Evolutionary conservation across 352 stramenopile genomes (phyloP).

Genomic region (Phytophthora kernoviae): DNA sequence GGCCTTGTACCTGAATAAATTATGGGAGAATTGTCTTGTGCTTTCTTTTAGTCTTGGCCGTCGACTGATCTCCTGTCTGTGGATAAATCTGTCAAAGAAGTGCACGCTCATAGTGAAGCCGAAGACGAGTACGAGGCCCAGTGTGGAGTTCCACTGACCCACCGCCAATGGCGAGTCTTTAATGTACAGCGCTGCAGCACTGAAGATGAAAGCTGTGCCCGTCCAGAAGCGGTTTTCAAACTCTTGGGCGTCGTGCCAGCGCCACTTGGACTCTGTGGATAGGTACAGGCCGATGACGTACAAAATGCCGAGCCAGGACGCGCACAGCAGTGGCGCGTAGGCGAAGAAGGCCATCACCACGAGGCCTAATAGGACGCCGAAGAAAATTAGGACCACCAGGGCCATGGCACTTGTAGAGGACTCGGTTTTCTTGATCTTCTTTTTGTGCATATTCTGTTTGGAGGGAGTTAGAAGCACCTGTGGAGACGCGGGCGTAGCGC

Average conservation of each 20-base stretch:
- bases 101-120: constrained; percentile 80
- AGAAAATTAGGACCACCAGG: constrained; percentile 74
- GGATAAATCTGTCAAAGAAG: constrained; percentile 84
- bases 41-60: constrained; percentile 59
- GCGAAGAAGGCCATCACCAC: constrained; percentile 85
- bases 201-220: constrained; percentile 93
- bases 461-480: constrained; percentile 8
- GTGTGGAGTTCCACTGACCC: constrained; percentile 67
- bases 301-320: constrained; percentile 79
- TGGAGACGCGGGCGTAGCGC: constrained; percentile 16
- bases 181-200: constrained; percentile 92
- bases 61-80: constrained; percentile 74
- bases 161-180: constrained; percentile 92
- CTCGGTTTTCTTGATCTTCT: constrained; percentile 34
- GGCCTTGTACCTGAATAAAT: constrained; percentile 85
- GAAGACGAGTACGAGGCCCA: constrained; percentile 81
- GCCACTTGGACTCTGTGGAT: constrained; percentile 84
- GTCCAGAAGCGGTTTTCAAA: constrained; percentile 99
- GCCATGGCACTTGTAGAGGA: constrained; percentile 66
- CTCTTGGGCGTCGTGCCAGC: constrained; percentile 91
- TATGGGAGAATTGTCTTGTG: constrained; percentile 54
- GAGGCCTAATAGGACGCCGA: constrained; percentile 61
- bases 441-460: constrained; percentile 7
- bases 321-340: constrained; percentile 79
- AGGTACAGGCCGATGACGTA: constrained; percentile 86